Evolutionary conservation across 2,329 filamentous ascomycete genomes (phyloP), one percentile per base, ranked within the genome.

Genomic region (Torrubiellomyces zombiae): DNA sequence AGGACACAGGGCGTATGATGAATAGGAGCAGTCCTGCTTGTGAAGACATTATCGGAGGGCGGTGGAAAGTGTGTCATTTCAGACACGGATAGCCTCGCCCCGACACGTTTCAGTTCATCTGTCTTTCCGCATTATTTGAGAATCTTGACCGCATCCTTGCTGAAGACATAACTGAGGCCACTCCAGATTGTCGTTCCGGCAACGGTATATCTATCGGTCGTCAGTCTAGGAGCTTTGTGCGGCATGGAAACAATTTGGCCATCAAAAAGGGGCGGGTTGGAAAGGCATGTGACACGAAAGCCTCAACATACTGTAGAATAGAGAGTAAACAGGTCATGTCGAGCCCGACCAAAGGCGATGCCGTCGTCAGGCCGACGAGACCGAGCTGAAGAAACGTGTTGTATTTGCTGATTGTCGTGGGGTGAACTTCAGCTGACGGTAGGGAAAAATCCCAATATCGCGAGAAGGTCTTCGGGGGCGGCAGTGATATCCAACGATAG

Each of bases 371-470:
- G 11, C 85, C 86, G 40, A 98, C 78, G 9, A 98, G 64, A 4
- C 75, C 71, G 12, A 98, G 58, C 48, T 98, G 89, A 38, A 95
- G 55, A 21, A 91, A 83, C 0, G 89, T 98, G 52, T 98, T 98
- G 51, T 83, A 75, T 57, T 91, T 91, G 52, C 76, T 83, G 32
- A 91, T 80, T 2, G 66, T 75, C 0, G 81, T 89, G 1, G 81
- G 81, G 31, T 71, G 75, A 5, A 91, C 81, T 51, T 89, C 80
- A 3, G 81, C 81, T 19, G 74, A 80, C 3, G 81, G 89, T 9
- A 98, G 64, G 3, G 79, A 86, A 45, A 98, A 95, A 52, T 98
- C 89, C 89, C 89, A 98, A 53, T 95, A 98, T 11, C 89, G 63
- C 11, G 67, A 55, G 51, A 94, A 80, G 0, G 89, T 95, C 55